A percentile compares a stretch with the other conserved stretches of the same genome.
These are phyloP conservation scores for Podospora didyma DNA, from an alignment of 495 filamentous ascomycete genomes.

Conservation along the genomic window DNA sequence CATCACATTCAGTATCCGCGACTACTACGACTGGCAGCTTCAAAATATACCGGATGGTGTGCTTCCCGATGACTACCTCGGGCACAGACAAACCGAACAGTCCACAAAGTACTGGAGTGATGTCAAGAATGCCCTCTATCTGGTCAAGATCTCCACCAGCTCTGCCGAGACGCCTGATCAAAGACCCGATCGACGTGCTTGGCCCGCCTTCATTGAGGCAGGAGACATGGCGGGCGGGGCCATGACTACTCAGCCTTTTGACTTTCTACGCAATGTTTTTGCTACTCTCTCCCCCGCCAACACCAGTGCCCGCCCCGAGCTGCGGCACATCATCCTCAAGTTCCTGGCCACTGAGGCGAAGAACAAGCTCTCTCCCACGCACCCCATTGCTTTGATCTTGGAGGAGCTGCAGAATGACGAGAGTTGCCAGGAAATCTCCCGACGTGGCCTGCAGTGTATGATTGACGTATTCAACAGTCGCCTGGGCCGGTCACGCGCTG, in stretches of 20 bases:
- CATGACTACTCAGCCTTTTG: conserved; percentile 29
- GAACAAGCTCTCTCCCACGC: conserved; percentile 21
- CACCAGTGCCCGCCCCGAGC: conserved; percentile 25
- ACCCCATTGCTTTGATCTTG: conserved; percentile 28
- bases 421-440: conserved; percentile 28
- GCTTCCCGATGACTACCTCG: conserved; percentile 26
- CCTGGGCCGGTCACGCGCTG: conserved; percentile 23
- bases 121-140: conserved; percentile 29
- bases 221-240: conserved; percentile 22
- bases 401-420: conserved; percentile 24
- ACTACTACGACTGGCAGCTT: conserved; percentile 31
- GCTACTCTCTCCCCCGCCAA: conserved; percentile 28
- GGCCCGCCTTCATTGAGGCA: conserved; percentile 24
- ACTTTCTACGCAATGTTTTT: conserved; percentile 30
- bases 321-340: conserved; percentile 24
- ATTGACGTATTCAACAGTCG: conserved; percentile 29
- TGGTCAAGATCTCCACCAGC: conserved; percentile 25
- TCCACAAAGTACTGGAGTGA: conserved; percentile 26
- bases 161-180: conserved; percentile 13
- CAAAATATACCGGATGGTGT: conserved; percentile 23
- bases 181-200: conserved; percentile 19
- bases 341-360: conserved; percentile 25
- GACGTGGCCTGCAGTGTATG: conserved; percentile 29
- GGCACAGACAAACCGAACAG: conserved; percentile 13
- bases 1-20: conserved; percentile 23